These are phyloP conservation scores for Sugiyamaella castrensis DNA, from an alignment of 1,139 yeast genomes.

Conservation along the genomic window DNA sequence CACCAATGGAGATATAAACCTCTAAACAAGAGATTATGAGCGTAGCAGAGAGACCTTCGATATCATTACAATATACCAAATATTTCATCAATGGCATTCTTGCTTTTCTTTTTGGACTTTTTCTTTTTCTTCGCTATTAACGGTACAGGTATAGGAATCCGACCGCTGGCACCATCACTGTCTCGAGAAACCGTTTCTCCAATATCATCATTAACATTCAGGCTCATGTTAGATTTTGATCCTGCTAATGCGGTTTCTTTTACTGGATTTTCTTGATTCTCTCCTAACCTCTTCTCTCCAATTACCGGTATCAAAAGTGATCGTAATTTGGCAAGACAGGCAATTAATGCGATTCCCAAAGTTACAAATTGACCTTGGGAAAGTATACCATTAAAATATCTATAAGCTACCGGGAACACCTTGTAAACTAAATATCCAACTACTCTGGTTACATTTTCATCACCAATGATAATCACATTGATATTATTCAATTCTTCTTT, in stretches of 20 bases:
- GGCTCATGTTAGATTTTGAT: slow-evolving; percentile 5
- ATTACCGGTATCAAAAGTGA: background rate
- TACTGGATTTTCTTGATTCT: background rate
- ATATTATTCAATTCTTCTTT: too few species aligned
- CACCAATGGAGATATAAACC: too few species aligned
- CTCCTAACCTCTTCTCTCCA: background rate
- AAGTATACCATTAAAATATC: slow-evolving; percentile 63
- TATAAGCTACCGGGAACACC: slow-evolving; percentile 51
- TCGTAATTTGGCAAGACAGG: slow-evolving; percentile 48
- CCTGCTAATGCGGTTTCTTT: background rate
- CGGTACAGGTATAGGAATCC: too few species aligned
- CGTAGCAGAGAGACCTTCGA: too few species aligned
- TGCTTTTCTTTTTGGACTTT: slow-evolving; percentile 24
- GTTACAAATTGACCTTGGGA: slow-evolving; percentile 77
- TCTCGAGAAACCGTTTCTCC: slow-evolving; percentile 3
- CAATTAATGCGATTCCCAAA: slow-evolving; percentile 69
- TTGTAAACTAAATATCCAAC: slow-evolving; percentile 42
- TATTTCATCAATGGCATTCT: slow-evolving; percentile 35
- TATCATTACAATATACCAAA: slow-evolving; percentile 28
- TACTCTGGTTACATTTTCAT: slow-evolving; percentile 25
- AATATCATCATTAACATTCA: background rate
- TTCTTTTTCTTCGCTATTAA: background rate
- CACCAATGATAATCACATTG: background rate
- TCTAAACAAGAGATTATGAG: too few species aligned
- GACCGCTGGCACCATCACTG: too few species aligned